Evolutionary conservation across 495 filamentous ascomycete genomes (phyloP), one percentile per base, ranked within the genome.

Genomic region (Penicillium argentinense): DNA sequence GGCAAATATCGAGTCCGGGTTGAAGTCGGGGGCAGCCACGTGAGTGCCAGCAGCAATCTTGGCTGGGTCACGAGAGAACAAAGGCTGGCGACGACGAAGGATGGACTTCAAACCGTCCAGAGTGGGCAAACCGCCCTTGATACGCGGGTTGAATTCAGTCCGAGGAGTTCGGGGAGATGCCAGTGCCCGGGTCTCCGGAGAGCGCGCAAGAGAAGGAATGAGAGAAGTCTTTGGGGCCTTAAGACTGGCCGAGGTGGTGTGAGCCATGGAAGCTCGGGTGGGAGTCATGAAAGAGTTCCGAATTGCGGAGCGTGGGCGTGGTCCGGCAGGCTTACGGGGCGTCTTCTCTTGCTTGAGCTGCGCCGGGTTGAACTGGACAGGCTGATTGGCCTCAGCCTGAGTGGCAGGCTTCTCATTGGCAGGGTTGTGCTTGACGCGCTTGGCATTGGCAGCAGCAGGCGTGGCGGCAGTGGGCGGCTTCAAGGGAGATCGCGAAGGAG

Each of bases 241-340:
- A 38, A 77, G 60, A 54, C 76, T 88, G 41, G 68, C 60, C 19
- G 64, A 58, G 1, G 59, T 39, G 27, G 75, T 63, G 16, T 89
- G 85, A 17, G 85, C 81, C 30, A 87, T 58, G 0, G 88, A 90
- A n/a, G 89, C 73, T 56, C 86, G 87, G 24, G 89, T 95, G 0
- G 89, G 91, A 1, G 88, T 92, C 67, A 84, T 79, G 34, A 91
- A 64, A 12, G 79, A 79, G 47, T 66, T 72, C 39, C 63, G 69
- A 51, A 71, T 52, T 8, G 49, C 46, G 24, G 59, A 40, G 27
- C 63, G 39, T 41, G 61, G 56, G 45, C 64, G 80, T 51, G 68
- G 74, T 59, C 60, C 64, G 61, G 47, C 63, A 51, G 48, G 62
- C 53, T 42, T 68, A 53, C 46, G 62, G 52, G 46, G 73, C 44